phyloP scores from a whole-genome alignment of 768 basidiomycete species.

The Leucocoprinus sp. region DNA sequence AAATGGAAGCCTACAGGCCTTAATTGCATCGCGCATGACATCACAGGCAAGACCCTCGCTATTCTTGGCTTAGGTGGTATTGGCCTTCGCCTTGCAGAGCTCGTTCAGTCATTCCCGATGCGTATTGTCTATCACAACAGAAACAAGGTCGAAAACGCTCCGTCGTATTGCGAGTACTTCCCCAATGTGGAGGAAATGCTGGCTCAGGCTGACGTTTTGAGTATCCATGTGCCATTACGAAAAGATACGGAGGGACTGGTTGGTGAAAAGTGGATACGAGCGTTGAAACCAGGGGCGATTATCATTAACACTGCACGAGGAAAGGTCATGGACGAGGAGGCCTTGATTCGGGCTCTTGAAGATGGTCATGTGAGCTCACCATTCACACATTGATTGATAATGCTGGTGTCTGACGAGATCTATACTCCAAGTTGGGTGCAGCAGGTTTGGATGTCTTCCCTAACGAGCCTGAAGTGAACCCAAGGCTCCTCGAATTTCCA shows the following conservation, averaged over 20 bases:
- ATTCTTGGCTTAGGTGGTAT: conserved; percentile 77
- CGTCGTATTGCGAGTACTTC: conserved; percentile 73
- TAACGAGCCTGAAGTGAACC: conserved; percentile 75
- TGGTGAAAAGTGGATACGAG: conserved; percentile 65
- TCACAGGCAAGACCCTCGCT: conserved; percentile 60
- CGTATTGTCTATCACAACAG: conserved; percentile 77
- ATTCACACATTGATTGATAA: neutral
- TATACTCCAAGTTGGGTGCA: conserved; percentile 49
- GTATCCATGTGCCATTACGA: conserved; percentile 77
- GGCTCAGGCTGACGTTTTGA: conserved; percentile 69
- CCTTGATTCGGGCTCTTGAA: conserved; percentile 77
- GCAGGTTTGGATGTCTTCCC: conserved; percentile 86
- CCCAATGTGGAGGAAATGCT: conserved; percentile 56
- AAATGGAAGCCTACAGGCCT: conserved; percentile 54
- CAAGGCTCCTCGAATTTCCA: conserved; percentile 70
- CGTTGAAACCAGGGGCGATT: conserved; percentile 68
- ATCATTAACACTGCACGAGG: conserved; percentile 90
- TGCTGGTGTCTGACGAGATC: neutral
- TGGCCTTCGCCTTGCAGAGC: conserved; percentile 59
- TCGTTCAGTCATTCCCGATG: conserved; percentile 82
- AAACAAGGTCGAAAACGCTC: conserved; percentile 45
- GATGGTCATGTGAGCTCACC: conserved; percentile 69
- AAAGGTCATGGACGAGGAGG: conserved; percentile 82
- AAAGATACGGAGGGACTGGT: conserved; percentile 67
- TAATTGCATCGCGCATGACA: conserved; percentile 46